Percentiles rank a stretch among this genome's conserved stretches.
phyloP scores from a whole-genome alignment of 108 stramenopile species.

The Seminavis robusta region DNA sequence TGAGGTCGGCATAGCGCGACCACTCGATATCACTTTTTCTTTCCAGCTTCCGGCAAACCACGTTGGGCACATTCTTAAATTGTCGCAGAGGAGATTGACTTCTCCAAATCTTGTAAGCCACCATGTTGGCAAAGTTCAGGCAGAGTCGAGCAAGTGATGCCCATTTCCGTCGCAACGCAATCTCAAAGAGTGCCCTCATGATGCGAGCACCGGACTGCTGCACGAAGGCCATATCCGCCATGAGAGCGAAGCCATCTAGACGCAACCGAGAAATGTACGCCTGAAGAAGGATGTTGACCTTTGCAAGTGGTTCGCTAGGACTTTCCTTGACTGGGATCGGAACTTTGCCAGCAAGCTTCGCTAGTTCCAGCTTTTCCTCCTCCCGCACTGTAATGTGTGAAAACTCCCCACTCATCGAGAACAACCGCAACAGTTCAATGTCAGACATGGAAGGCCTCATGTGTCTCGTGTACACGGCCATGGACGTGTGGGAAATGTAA shows the following conservation, averaged over 20 bases:
- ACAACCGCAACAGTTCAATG: slow-evolving; percentile 96
- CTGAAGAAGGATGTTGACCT: slow-evolving; percentile 98
- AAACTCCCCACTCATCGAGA: slow-evolving; percentile 96
- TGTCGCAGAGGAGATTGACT: slow-evolving; percentile 97
- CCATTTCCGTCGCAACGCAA: slow-evolving; percentile 94
- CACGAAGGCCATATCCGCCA: slow-evolving; percentile 98
- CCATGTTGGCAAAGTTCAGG: slow-evolving; percentile 94
- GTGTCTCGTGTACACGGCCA: slow-evolving; percentile 94
- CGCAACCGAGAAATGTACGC: slow-evolving; percentile 97
- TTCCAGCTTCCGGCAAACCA: slow-evolving; percentile 93
- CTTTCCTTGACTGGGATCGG: slow-evolving; percentile 98
- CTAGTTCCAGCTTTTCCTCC: slow-evolving; percentile 97
- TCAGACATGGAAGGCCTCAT: slow-evolving; percentile 96
- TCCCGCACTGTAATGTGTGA: slow-evolving; percentile 93
- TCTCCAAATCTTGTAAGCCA: slow-evolving; percentile 91
- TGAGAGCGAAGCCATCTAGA: slow-evolving; percentile 98
- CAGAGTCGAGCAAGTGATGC: slow-evolving; percentile 87
- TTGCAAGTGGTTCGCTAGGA: slow-evolving; percentile 91
- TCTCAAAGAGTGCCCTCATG: slow-evolving; percentile 96
- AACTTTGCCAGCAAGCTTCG: slow-evolving; percentile 91
- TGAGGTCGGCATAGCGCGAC: slow-evolving; percentile 93
- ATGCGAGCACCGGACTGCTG: slow-evolving; percentile 97
- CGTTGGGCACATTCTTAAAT: slow-evolving; percentile 89
- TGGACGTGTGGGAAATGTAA: slow-evolving; percentile 95
- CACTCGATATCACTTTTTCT: slow-evolving; percentile 94